Percentiles rank a stretch among this genome's conserved stretches.
Conservation (phyloP, 768 basidiomycete genomes). For the Lanmaoa rubissima region DNA sequence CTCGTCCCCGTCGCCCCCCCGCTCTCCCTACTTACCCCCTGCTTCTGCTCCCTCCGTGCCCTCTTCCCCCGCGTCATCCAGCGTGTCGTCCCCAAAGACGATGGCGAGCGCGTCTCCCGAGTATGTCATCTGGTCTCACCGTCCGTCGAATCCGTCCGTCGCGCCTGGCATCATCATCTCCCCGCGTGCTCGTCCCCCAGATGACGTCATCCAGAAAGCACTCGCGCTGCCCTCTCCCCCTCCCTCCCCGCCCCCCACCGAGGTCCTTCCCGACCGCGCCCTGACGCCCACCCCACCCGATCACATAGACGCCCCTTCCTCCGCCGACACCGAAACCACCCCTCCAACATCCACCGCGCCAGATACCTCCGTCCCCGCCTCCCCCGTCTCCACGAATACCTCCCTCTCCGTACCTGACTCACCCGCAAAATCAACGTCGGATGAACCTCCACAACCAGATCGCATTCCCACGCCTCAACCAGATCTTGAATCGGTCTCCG, state of each 20-base stretch:
- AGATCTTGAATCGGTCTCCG: conserved; percentile 5
- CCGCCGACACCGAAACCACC: conserved; percentile 47
- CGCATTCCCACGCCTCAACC: conserved; percentile 11
- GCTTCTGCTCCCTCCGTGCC: background rate
- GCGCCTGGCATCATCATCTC: conserved; percentile 77
- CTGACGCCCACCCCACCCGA: background rate
- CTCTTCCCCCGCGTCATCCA: conserved; percentile 5
- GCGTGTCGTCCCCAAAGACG: background rate
- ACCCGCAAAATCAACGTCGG: conserved; percentile 7
- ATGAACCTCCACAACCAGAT: conserved; percentile 14
- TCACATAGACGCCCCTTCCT: conserved; percentile 40
- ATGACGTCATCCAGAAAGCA: conserved; percentile 55
- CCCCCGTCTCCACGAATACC: conserved; percentile 60
- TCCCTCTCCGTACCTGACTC: conserved; percentile 46
- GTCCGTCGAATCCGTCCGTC: conserved; percentile 58
- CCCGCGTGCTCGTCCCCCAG: conserved; percentile 58
- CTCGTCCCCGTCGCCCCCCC: conserved; percentile 18
- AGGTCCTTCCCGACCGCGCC: conserved; percentile 6
- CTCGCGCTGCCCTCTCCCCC: conserved; percentile 52
- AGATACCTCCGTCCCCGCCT: conserved; percentile 46
- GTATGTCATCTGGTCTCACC: conserved; percentile 74
- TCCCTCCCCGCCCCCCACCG: conserved; percentile 34
- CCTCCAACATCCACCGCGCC: conserved; percentile 50
- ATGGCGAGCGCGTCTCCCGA: conserved; percentile 16
- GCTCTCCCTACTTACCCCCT: conserved; percentile 2